Percentiles rank a stretch among this genome's conserved stretches.
phyloP scores from a whole-genome alignment of 371 early-diverging fungal genomes.

The Lichtheimia ramosa region DNA sequence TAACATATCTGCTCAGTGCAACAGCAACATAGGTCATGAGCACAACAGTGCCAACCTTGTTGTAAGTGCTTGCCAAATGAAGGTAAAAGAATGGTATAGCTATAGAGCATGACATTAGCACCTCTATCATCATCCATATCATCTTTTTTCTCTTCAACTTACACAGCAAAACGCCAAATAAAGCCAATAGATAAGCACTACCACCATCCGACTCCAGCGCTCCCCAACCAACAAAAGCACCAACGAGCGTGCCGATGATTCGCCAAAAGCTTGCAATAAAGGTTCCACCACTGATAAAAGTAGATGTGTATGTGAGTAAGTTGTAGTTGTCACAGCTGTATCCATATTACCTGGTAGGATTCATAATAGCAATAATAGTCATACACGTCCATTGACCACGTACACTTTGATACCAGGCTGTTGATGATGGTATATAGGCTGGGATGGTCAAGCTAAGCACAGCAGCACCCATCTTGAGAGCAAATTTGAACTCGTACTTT shows the following conservation, averaged over 20 bases:
- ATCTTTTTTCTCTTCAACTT: slow-evolving; percentile 15
- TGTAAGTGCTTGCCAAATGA: slow-evolving; percentile 44
- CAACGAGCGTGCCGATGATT: slow-evolving; percentile 55
- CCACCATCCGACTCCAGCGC: slow-evolving; percentile 47
- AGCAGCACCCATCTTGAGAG: slow-evolving; percentile 59
- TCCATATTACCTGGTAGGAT: slow-evolving; percentile 49
- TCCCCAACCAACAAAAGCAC: slow-evolving; percentile 52
- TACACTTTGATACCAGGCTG: slow-evolving; percentile 34
- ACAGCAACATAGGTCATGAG: slow-evolving; percentile 46
- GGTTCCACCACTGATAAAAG: slow-evolving; percentile 48
- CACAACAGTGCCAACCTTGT: slow-evolving; percentile 45
- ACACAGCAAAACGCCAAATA: slow-evolving; percentile 58
- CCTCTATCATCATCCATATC: background rate
- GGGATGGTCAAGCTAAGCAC: slow-evolving; percentile 46
- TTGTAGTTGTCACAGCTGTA: background rate
- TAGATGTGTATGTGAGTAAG: background rate
- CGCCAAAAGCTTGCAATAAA: slow-evolving; percentile 54
- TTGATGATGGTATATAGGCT: slow-evolving; percentile 49
- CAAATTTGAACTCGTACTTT: slow-evolving; percentile 57
- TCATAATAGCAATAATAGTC: slow-evolving; percentile 61
- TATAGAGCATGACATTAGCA: slow-evolving; percentile 11
- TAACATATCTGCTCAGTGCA: slow-evolving; percentile 35
- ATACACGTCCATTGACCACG: slow-evolving; percentile 64
- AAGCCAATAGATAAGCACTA: slow-evolving; percentile 51
- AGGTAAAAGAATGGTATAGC: slow-evolving; percentile 49